Base-by-base conservation (phyloP, 2,329 filamentous ascomycete genomes). In the Botrytis aclada region DNA sequence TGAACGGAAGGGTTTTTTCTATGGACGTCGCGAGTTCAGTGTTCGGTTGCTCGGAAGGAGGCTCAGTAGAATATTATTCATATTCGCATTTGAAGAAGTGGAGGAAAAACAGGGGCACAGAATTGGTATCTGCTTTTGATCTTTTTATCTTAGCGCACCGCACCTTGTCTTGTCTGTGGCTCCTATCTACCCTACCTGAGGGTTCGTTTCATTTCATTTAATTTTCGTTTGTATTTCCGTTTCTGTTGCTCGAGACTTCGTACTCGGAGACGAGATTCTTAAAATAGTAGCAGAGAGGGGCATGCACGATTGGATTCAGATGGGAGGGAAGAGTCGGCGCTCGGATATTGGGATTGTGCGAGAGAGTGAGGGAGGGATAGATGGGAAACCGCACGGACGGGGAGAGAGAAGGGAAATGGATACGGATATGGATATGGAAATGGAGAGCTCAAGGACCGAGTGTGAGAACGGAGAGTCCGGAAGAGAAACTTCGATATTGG, bases 381-480 rank as follows among this genome's bases (percentile, higher is more conserved):
- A 62, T 62, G n/a, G 63, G 29, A 47, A 47, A 65, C 6, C 29
- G 32, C 10, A 45, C 18, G n/a, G n/a, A 22, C n/a, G n/a, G 29
- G 2, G 61, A 7, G 9, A 1, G 14, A 16, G 9, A 64, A 18
- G 8, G 20, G 41, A 14, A 43, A 20, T 20, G 6, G 43, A 45
- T 45, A 45, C 7, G 45, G 45, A 47, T 10, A 25, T 25, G 45
- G 22, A 25, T 5, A 25, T 1, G 22, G 16, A 54, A 29, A 20
- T 29, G 16, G 25, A 32, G 10, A 22, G 22, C n/a, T 29, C 10
- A 65, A 32, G 70, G 70, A 74, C 66, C 76, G 62, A 54, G 32
- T 54, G n/a, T 54, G 14, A 54, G 12, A 20, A 43, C 5, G n/a
- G 29, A 56, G 66, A n/a, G 7, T 58, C 9, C 20, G 12, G 3